Percentiles rank a stretch among this genome's conserved stretches.
phyloP scores from a whole-genome alignment of 768 basidiomycete species.

The Mycena galericulata region DNA sequence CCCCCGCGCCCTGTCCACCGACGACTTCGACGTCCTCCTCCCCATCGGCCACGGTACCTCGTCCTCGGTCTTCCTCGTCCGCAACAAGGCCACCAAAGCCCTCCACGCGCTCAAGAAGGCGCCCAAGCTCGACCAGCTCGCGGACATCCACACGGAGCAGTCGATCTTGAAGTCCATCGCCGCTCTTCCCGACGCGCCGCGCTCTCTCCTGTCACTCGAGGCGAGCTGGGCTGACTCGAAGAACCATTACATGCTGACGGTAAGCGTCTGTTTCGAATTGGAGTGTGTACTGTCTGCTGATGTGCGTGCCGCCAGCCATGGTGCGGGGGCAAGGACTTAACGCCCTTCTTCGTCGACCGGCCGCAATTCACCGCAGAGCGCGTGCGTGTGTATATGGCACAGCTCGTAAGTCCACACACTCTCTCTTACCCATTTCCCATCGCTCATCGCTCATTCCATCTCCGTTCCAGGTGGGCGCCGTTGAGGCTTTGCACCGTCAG shows the following conservation, averaged over 20 bases:
- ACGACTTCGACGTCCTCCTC: background rate
- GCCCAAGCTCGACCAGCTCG: background rate
- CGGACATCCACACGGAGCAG: background rate
- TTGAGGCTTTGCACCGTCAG: too few species aligned
- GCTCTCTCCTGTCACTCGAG: background rate
- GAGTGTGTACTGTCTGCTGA: too few species aligned
- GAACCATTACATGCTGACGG: background rate
- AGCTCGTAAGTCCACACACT: too few species aligned
- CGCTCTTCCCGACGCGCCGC: background rate
- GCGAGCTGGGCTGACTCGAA: background rate
- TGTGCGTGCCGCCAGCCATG: too few species aligned
- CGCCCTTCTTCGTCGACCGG: too few species aligned
- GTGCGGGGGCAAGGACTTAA: too few species aligned
- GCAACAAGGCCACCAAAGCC: background rate
- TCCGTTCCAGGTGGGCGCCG: too few species aligned
- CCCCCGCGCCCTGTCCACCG: background rate
- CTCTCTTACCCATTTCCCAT: too few species aligned
- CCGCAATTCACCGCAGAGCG: too few species aligned
- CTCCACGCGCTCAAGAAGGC: background rate
- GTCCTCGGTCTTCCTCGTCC: background rate
- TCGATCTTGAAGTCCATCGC: background rate
- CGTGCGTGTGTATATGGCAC: too few species aligned
- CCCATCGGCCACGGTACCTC: background rate
- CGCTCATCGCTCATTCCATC: too few species aligned
- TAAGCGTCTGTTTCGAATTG: too few species aligned